Evolutionary conservation across 208 protist genomes (phyloP).

Genomic region (Wallacemonas sp.): DNA sequence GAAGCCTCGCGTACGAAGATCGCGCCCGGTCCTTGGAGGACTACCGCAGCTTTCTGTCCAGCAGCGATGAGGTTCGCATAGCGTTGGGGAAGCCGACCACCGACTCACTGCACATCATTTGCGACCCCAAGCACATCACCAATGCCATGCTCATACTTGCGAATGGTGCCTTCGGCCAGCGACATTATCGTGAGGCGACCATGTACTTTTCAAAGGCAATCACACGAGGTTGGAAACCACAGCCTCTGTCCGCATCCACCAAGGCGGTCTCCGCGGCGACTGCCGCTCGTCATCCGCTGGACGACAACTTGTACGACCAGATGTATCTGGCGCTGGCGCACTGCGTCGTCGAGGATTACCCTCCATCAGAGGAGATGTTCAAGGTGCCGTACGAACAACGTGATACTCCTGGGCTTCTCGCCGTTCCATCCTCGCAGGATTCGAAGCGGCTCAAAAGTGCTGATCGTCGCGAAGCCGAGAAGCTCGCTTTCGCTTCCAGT

Average conservation of each 20-base stretch:
- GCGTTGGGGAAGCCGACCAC: slow-evolving; percentile 1
- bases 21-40: slow-evolving; percentile 26
- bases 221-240: slow-evolving; percentile 69
- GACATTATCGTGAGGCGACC: slow-evolving; percentile 51
- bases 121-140: slow-evolving; percentile 47
- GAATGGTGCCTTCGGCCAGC: slow-evolving; percentile 67
- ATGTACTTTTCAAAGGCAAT: slow-evolving; percentile 74
- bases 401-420: slow-evolving; percentile 28
- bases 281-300: slow-evolving; percentile 5
- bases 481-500: slow-evolving; percentile 47
- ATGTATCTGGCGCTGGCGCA: slow-evolving; percentile 78
- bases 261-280: neutral
- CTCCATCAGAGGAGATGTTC: slow-evolving; percentile 73
- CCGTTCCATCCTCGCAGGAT: slow-evolving; percentile 17
- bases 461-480: slow-evolving; percentile 60
- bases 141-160: slow-evolving; percentile 82
- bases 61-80: slow-evolving; percentile 16
- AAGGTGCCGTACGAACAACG: slow-evolving; percentile 73
- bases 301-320: slow-evolving; percentile 54
- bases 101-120: slow-evolving; percentile 25
- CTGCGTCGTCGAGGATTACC: slow-evolving; percentile 50
- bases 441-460: slow-evolving; percentile 26
- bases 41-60: slow-evolving; percentile 37
- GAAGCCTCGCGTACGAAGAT: slow-evolving; percentile 26
- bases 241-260: neutral